Evolutionary conservation across 1,284 basidiomycete genomes (phyloP).

Genomic region (Cutaneotrichosporon sp.): DNA sequence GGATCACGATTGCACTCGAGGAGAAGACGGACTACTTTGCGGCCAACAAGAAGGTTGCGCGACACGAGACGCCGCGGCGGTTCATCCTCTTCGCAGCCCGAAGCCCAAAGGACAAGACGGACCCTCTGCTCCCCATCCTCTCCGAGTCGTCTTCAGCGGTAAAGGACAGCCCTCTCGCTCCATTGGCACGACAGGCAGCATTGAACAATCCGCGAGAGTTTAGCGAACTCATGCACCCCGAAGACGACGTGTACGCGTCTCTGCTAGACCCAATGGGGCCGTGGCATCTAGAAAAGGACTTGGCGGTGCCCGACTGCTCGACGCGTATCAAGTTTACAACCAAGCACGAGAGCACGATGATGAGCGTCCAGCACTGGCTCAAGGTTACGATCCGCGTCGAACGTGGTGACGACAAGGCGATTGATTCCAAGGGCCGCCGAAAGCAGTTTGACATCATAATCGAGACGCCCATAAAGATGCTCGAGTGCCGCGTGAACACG

Average conservation of each 20-base stretch:
- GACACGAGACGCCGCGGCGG: slow-evolving; percentile 69
- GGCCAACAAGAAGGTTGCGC: slow-evolving; percentile 66
- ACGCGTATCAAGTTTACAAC: slow-evolving; percentile 72
- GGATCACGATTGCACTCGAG: slow-evolving; percentile 76
- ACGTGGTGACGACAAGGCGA: slow-evolving; percentile 65
- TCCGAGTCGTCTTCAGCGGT: slow-evolving; percentile 54
- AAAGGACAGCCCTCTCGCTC: slow-evolving; percentile 53
- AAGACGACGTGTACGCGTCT: slow-evolving; percentile 53
- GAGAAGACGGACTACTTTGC: slow-evolving; percentile 79
- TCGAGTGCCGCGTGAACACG: slow-evolving; percentile 69
- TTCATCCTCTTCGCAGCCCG: slow-evolving; percentile 70
- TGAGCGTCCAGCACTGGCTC: slow-evolving; percentile 73
- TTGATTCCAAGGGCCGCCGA: slow-evolving; percentile 68
- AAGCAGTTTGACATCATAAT: slow-evolving; percentile 88
- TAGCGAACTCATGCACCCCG: slow-evolving; percentile 51
- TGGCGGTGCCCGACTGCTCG: slow-evolving; percentile 55
- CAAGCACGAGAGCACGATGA: slow-evolving; percentile 76
- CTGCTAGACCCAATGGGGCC: slow-evolving; percentile 59
- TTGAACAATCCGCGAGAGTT: slow-evolving; percentile 45
- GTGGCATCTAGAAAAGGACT: slow-evolving; percentile 57
- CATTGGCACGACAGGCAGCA: slow-evolving; percentile 46
- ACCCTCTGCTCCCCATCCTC: slow-evolving; percentile 59
- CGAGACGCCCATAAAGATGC: slow-evolving; percentile 54
- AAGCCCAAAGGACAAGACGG: slow-evolving; percentile 52
- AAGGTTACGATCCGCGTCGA: slow-evolving; percentile 84